A percentile compares a stretch with the other conserved stretches of the same genome.
These are phyloP conservation scores for Millerago galiae DNA, from an alignment of 805 yeast genomes.

Conservation along the genomic window DNA sequence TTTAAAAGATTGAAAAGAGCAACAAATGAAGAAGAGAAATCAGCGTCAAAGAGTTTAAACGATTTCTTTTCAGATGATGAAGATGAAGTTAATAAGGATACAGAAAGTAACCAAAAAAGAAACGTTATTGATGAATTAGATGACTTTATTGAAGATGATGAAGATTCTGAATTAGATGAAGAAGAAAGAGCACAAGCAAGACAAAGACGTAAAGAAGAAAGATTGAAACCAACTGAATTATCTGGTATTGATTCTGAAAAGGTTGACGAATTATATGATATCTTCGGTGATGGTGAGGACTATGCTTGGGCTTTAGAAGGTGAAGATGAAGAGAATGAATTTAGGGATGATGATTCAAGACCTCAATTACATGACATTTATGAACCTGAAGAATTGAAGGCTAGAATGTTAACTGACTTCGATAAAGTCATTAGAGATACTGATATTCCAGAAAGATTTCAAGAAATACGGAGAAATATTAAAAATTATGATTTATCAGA, in stretches of 20 bases:
- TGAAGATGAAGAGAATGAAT: constrained; percentile 51
- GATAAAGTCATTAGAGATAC: constrained; percentile 82
- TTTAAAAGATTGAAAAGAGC: constrained; percentile 85
- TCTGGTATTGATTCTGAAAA: constrained; percentile 78
- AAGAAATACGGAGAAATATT: constrained; percentile 60
- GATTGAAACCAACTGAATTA: constrained; percentile 50
- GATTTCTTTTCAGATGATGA: constrained; percentile 39
- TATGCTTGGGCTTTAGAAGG: constrained; percentile 98
- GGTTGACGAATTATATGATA: constrained; percentile 86
- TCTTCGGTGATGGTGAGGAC: constrained; percentile 95
- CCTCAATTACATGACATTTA: constrained; percentile 78
- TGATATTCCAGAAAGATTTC: constrained; percentile 91
- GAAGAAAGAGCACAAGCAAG: constrained; percentile 46
- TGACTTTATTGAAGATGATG: constrained; percentile 97
- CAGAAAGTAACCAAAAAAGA: constrained; percentile 22
- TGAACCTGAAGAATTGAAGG: constrained; percentile 89
- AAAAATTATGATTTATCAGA: constrained; percentile 61
- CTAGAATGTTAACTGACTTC: constrained; percentile 83
- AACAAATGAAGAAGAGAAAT: constrained; percentile 28
- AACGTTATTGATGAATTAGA: constrained; percentile 74
- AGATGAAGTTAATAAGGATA: constrained; percentile 22
- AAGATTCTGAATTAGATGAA: constrained; percentile 82
- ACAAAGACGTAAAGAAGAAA: constrained; percentile 36
- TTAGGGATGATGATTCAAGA: constrained; percentile 36
- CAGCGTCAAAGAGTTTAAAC: constrained; percentile 21